phyloP scores from a whole-genome alignment of 805 yeast genomes.

The Saccharomycopsis sp. region DNA sequence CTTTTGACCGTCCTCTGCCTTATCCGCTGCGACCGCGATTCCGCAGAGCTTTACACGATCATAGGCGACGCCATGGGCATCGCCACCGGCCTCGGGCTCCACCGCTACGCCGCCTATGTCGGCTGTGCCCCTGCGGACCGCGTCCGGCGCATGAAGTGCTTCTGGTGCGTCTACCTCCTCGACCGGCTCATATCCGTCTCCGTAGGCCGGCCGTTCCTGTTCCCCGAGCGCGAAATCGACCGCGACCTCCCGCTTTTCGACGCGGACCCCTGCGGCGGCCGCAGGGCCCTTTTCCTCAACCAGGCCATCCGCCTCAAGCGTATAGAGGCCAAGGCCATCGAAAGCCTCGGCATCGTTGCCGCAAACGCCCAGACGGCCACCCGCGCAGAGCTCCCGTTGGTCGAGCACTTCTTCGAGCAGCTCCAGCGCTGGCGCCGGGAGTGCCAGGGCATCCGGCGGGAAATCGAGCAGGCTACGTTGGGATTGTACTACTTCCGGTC shows the following conservation, averaged over 20 bases:
- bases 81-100: conserved; percentile 33
- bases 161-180: conserved; percentile 59
- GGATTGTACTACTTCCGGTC: conserved; percentile 54
- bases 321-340: conserved; percentile 54
- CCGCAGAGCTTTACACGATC: conserved; percentile 46
- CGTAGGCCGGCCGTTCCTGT: conserved; percentile 49
- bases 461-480: conserved; percentile 53
- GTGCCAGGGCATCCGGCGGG: conserved; percentile 40
- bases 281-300: conserved; percentile 41
- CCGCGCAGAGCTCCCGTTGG: conserved; percentile 39
- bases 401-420: conserved; percentile 45
- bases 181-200: conserved; percentile 58
- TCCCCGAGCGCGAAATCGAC: conserved; percentile 46
- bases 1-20: conserved; percentile 47
- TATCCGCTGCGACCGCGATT: conserved; percentile 55
- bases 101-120: conserved; percentile 32
- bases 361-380: conserved; percentile 21
- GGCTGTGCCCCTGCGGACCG: conserved; percentile 25
- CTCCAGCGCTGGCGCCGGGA: conserved; percentile 52
- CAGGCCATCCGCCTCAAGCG: conserved; percentile 51
- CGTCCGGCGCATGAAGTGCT: conserved; percentile 43
- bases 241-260: conserved; percentile 44
- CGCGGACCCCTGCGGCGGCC: conserved; percentile 37
- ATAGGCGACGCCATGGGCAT: conserved; percentile 46
- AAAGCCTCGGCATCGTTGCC: conserved; percentile 37